Evolutionary conservation across 2,329 filamentous ascomycete species (phyloP), one percentile per base, ranked within the genome.

Genomic region (Fusarium liriodendri): DNA sequence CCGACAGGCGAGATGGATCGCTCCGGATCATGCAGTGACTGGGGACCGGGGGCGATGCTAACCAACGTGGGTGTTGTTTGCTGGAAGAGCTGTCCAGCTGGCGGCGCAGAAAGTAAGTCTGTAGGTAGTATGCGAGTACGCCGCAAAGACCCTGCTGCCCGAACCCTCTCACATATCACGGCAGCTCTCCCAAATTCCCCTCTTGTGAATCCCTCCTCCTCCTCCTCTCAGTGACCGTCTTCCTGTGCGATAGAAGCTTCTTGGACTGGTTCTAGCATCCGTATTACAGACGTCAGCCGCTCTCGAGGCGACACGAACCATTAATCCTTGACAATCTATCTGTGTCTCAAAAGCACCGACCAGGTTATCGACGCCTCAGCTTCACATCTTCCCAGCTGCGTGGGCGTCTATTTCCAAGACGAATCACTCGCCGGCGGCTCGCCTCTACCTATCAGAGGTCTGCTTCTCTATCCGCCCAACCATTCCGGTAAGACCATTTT

Each of bases 291-390:
- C 47, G 47, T 32, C 47, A 52, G 47, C 60, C 35, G 45, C 50
- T 62, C 37, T 37, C 29, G 32, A 57, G 60, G 68, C 35, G 58
- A 38, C 60, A 68, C 33, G 57, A 54, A 47, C n/a, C 22, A 45
- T 62, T 40, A 37, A 62, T 45, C 35, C 45, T 54, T 54, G 55
- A 40, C 47, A 60, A 22, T 37, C 55, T 20, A 42, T 42, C 58
- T 57, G 50, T 62, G 57, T 20, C 10, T 10, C 38, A 29, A 47
- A 47, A 70, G 73, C 68, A 73, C 60, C 62, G 69, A 66, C 67
- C 69, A 68, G 70, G 54, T 67, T 64, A 74, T 55, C 65, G 45
- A 62, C 66, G 67, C 66, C 58, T 87, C 86, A 85, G 86, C 83
- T 82, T 78, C 71, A 70, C 62, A 61, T 70, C 73, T 22, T 63